phyloP scores from a whole-genome alignment of 371 early-diverging fungal genomes.

The Mortierella sp. region DNA sequence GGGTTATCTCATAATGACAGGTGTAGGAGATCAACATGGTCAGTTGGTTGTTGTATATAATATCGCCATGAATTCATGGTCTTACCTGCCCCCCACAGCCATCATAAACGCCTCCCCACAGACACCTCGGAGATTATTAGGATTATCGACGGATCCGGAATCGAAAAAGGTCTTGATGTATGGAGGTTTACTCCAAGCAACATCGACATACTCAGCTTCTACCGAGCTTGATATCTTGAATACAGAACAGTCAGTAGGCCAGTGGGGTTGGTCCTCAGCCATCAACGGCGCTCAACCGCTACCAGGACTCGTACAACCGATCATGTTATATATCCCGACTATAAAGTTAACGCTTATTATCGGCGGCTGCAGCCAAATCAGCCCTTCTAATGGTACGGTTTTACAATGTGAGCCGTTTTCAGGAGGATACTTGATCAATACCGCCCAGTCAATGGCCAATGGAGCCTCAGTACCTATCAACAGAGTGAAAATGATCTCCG shows the following conservation, averaged over 20 bases:
- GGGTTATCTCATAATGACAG: conserved; percentile 21
- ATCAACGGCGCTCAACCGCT: neutral
- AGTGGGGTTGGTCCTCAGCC: conserved; percentile 34
- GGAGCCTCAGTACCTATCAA: neutral
- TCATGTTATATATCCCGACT: conserved; percentile 29
- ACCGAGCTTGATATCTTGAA: conserved; percentile 28
- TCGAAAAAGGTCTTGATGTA: conserved; percentile 18
- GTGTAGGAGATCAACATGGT: conserved; percentile 8
- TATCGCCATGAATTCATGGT: conserved; percentile 18
- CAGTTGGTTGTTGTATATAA: conserved; percentile 32
- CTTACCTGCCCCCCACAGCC: conserved; percentile 2
- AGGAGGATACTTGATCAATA: conserved; percentile 20
- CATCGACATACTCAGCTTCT: conserved; percentile 6
- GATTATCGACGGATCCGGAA: conserved; percentile 11
- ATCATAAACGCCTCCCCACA: neutral
- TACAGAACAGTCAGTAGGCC: neutral
- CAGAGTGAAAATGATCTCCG: neutral
- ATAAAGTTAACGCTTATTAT: conserved; percentile 20
- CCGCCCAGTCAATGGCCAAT: neutral
- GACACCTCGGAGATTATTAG: conserved; percentile 16
- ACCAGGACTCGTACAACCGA: conserved; percentile 26
- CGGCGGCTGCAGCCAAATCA: conserved; percentile 24
- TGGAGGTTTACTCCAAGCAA: conserved; percentile 13
- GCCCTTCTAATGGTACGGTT: neutral
- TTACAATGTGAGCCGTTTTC: conserved; percentile 10